Conservation (phyloP, 345 rosid genomes). For the Rhodamnia argentea region DNA sequence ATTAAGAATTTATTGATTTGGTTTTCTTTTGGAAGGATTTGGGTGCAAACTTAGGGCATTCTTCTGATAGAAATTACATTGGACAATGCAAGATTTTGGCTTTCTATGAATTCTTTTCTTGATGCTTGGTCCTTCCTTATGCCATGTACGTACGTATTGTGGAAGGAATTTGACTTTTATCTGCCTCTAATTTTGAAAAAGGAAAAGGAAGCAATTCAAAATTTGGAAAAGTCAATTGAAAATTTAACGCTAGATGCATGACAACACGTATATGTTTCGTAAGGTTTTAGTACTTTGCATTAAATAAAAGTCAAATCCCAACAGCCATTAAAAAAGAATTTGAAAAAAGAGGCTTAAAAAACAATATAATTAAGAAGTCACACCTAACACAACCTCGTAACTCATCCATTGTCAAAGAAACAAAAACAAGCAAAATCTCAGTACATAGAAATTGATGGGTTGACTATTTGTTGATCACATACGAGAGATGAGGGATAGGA, state of each 20-base stretch:
- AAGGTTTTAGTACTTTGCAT: background rate
- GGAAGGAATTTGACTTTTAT: too few species aligned
- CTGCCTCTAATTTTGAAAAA: background rate
- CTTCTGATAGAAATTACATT: background rate
- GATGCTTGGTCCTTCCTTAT: background rate
- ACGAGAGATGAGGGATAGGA: background rate
- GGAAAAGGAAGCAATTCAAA: background rate
- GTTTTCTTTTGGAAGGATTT: background rate
- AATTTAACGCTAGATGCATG: background rate
- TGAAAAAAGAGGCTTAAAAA: background rate
- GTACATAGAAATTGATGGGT: background rate
- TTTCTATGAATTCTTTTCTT: background rate
- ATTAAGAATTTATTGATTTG: background rate
- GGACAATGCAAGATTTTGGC: background rate
- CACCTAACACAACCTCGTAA: background rate
- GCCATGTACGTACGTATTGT: too few species aligned
- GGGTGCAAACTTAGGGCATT: background rate
- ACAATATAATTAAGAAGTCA: background rate
- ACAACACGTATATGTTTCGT: background rate
- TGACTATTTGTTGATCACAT: background rate
- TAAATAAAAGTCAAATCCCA: background rate
- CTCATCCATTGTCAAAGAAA: background rate
- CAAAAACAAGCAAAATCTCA: background rate
- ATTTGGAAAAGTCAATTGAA: background rate
- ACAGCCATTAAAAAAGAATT: background rate